Percentiles rank a stretch among this genome's conserved stretches.
These are phyloP conservation scores for Aspergillus fructus DNA, from an alignment of 2,329 filamentous ascomycete genomes.

Conservation along the genomic window DNA sequence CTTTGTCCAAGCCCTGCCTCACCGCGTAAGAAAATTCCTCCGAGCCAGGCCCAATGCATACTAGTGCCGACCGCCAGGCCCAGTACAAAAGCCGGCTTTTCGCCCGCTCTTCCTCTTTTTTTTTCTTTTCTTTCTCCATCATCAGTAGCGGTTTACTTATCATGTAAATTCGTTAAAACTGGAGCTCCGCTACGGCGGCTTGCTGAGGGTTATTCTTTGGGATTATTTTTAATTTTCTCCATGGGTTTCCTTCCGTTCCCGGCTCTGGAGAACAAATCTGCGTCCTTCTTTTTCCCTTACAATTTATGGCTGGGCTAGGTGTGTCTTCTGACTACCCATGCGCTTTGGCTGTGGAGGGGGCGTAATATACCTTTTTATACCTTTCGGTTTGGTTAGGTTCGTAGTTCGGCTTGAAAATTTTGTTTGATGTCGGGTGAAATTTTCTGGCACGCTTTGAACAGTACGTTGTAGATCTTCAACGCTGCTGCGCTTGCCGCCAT, in stretches of 20 bases:
- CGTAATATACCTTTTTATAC: constrained; percentile 38
- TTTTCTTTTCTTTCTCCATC: constrained; percentile 45
- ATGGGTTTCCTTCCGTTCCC: constrained; percentile 53
- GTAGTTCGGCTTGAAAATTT: not conserved
- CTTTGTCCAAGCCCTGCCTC: not conserved
- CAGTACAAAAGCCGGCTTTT: constrained; percentile 29
- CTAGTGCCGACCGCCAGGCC: constrained; percentile 22
- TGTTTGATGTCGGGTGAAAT: not conserved
- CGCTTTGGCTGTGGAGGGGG: constrained; percentile 49
- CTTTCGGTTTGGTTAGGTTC: not conserved
- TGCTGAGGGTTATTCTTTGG: constrained; percentile 51
- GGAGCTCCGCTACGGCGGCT: constrained; percentile 49
- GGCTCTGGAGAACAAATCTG: constrained; percentile 43
- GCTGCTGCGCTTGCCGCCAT: not conserved
- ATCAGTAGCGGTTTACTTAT: constrained; percentile 55
- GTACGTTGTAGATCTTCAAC: not conserved
- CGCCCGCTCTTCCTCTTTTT: constrained; percentile 21
- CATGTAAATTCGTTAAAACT: constrained; percentile 45
- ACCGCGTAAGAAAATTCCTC: not conserved
- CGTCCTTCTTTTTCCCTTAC: constrained; percentile 47
- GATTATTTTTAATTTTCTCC: constrained; percentile 29
- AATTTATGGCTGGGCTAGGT: constrained; percentile 46
- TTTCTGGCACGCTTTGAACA: not conserved
- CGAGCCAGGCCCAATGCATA: constrained; percentile 20
- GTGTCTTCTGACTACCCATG: constrained; percentile 40